Conservation (phyloP, 140 eudicot species). For the Ambrosia hybrid region DNA sequence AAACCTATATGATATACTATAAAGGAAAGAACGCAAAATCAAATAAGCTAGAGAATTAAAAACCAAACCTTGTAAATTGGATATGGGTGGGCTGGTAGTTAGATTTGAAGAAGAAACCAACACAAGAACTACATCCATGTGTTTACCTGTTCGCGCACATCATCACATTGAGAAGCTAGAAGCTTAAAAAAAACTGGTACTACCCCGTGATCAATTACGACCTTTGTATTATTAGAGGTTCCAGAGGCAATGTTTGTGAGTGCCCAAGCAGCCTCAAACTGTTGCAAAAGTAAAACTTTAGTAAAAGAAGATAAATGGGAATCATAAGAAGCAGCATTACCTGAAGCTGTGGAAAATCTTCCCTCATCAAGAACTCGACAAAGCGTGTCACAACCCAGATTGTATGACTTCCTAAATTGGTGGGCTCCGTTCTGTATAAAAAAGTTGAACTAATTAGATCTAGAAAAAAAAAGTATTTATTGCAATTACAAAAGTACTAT, state of each 20-base stretch:
- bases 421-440: slow-evolving; percentile 57
- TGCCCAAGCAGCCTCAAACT: slow-evolving; percentile 46
- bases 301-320: neutral
- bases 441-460: neutral
- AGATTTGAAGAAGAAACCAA: too few relatives aligned
- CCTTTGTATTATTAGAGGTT: slow-evolving; percentile 70
- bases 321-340: slow-evolving; percentile 30
- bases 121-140: neutral
- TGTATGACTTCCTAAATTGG: slow-evolving; percentile 85
- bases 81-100: too few relatives aligned
- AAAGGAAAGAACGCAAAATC: too few relatives aligned
- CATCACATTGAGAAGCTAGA: slow-evolving; percentile 71
- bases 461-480: too few relatives aligned
- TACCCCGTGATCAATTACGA: slow-evolving; percentile 78
- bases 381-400: slow-evolving; percentile 80
- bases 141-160: slow-evolving; percentile 82
- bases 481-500: too few relatives aligned
- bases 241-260: slow-evolving; percentile 77
- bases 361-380: slow-evolving; percentile 72
- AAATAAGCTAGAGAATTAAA: too few relatives aligned
- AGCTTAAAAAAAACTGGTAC: slow-evolving; percentile 79
- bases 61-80: too few relatives aligned
- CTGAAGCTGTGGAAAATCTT: slow-evolving; percentile 84
- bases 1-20: too few relatives aligned
- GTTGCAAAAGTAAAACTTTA: neutral